Evolutionary conservation across 345 rosid genomes (phyloP).

Genomic region (Populus alba): DNA sequence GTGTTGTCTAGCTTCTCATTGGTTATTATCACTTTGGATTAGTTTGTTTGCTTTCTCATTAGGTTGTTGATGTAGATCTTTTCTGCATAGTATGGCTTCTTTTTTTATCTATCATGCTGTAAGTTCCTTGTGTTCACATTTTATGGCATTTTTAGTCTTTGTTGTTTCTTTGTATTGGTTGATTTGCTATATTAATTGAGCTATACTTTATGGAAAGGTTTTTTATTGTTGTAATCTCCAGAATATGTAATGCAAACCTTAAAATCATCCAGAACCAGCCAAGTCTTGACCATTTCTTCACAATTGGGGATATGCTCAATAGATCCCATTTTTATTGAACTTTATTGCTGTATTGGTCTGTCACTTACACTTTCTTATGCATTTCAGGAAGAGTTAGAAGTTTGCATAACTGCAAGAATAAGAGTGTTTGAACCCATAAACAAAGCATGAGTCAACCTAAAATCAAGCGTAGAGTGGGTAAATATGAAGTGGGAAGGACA

Average conservation of each 20-base stretch:
- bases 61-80: not conserved
- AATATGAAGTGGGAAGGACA: conserved; percentile 92
- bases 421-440: conserved; percentile 14
- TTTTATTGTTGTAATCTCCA: not conserved
- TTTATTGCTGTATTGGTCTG: not conserved
- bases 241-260: not conserved
- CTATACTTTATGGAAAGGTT: not conserved
- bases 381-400: conserved; percentile 21
- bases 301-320: not conserved
- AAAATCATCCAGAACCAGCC: not conserved
- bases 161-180: not conserved
- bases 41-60: not conserved
- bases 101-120: not conserved
- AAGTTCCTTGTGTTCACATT: not conserved
- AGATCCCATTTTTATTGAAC: not conserved
- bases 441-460: conserved; percentile 57
- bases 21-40: not conserved
- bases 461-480: conserved; percentile 80
- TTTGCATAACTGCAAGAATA: conserved; percentile 3
- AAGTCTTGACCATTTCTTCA: not conserved
- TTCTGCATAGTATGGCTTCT: not conserved
- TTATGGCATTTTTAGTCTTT: not conserved
- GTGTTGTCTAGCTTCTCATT: not conserved
- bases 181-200: not conserved
- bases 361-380: not conserved